Base-by-base conservation (phyloP, 169 alveolate species). In the Plasmodium yoelii region DNA sequence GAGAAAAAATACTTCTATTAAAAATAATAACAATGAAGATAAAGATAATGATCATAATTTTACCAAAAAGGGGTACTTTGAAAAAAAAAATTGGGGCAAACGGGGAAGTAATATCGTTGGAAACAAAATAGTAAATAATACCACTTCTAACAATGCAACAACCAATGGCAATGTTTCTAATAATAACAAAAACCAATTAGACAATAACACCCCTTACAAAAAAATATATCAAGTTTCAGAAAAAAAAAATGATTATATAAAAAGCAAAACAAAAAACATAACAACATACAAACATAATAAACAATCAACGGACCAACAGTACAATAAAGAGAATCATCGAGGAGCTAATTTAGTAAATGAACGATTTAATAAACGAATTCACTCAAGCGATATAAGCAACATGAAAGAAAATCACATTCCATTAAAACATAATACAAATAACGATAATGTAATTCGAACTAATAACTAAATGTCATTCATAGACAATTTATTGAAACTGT, bases 281-380 rank as follows among this genome's bases (percentile, higher is more conserved):
- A 13, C 71, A 24, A 15, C 53, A 56, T 73, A 49, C 24, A 73
- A 73, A 47, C 18, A 22, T 15, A 19, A 56, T 73, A 73, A 22
- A 18, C 87, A 22, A 0, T 5, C 22, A 47, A 73, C 56, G 24
- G 19, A 70, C 0, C 61, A 73, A 4, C 71, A 56, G 19, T 34
- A 73, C 59, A 73, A 19, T 39, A 53, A 73, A 49, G 28, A n/a
- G 59, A 57, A 34, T 9, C 56, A 55, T 56, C 46, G 87, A 63
- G n/a, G 24, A 28, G 7, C 69, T 15, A 73, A 56, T 56, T 57
- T 56, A 63, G 18, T 73, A 73, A 56, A 73, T 26, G 87, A 73
- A 46, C 57, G 51, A 12, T 73, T 28, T 73, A 53, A 63, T 73
- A 73, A 57, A 49, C 9, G 69, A 73, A 73, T 18, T 49, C 56